Conservation (phyloP, 306 rosid genomes). For the Clitoria ternatea region DNA sequence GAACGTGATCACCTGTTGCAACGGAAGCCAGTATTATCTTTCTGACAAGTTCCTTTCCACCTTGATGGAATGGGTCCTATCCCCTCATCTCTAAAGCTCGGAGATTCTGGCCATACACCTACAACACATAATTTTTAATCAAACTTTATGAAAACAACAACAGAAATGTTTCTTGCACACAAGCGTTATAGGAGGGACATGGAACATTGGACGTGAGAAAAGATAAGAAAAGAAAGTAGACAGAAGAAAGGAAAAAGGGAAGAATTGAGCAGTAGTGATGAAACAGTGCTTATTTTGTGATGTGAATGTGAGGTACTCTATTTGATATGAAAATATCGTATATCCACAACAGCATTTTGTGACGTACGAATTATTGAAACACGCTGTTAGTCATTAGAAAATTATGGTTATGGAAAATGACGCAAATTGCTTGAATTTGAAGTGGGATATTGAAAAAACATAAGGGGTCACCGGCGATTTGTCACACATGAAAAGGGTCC, state of each 20-base stretch:
- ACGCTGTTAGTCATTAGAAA: neutral
- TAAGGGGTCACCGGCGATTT: slow-evolving; percentile 2
- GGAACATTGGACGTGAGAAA: neutral
- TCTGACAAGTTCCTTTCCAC: slow-evolving; percentile 76
- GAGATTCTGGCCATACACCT: slow-evolving; percentile 74
- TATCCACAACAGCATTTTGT: neutral
- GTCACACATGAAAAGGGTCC: slow-evolving; percentile 18
- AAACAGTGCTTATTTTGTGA: neutral
- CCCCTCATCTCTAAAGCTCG: slow-evolving; percentile 63
- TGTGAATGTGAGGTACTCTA: neutral
- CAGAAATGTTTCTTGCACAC: neutral
- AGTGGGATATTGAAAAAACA: neutral
- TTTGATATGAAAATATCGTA: neutral
- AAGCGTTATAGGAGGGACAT: neutral
- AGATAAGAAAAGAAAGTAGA: neutral
- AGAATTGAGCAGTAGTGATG: neutral
- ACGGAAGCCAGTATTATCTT: slow-evolving; percentile 20
- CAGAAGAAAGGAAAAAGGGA: neutral
- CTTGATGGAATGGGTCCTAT: slow-evolving; percentile 54
- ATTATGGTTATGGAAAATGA: neutral
- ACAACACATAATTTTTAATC: neutral
- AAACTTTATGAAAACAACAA: neutral
- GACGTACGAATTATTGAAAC: neutral
- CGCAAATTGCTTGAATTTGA: neutral
- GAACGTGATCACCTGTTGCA: slow-evolving; percentile 51